Evolutionary conservation across 805 yeast genomes (phyloP).

Genomic region (Lipomyces yamanashiensis): DNA sequence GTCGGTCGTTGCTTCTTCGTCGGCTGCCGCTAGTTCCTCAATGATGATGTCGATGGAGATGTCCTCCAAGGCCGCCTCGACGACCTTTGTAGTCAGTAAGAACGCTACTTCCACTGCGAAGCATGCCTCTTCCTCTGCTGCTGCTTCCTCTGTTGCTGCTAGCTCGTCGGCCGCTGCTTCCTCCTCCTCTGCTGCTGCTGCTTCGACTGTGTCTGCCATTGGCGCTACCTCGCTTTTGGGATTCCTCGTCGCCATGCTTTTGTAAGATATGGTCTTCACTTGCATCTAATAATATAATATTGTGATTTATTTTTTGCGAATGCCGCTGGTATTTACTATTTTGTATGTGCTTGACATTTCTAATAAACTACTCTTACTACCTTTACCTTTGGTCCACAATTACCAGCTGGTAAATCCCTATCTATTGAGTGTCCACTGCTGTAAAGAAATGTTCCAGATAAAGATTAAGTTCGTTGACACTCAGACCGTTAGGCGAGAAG

Average conservation of each 20-base stretch:
- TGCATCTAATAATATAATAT: neutral
- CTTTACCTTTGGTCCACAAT: too few species aligned
- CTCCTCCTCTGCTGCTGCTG: constrained; percentile 16
- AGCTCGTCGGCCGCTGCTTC: constrained; percentile 1
- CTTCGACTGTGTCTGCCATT: constrained; percentile 13
- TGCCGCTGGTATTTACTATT: too few species aligned
- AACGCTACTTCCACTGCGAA: constrained; percentile 2
- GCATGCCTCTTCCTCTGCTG: constrained; percentile 15
- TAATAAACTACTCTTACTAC: too few species aligned
- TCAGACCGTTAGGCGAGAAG: neutral
- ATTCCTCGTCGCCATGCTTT: constrained; percentile 7
- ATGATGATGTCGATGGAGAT: neutral
- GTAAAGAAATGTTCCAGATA: too few species aligned
- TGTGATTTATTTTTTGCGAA: neutral
- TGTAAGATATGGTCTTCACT: neutral
- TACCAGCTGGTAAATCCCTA: too few species aligned
- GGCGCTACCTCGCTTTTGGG: constrained; percentile 19
- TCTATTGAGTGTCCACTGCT: too few species aligned
- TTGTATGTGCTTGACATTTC: too few species aligned
- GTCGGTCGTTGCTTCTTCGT: constrained; percentile 6
- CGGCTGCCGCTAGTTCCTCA: neutral
- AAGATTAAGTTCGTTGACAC: too few species aligned
- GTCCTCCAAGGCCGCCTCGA: constrained; percentile 11
- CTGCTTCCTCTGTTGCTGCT: constrained; percentile 5
- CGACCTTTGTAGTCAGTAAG: constrained; percentile 11